Base-by-base conservation (phyloP, 108 stramenopile genomes). In the Mediolabrus comicus region DNA sequence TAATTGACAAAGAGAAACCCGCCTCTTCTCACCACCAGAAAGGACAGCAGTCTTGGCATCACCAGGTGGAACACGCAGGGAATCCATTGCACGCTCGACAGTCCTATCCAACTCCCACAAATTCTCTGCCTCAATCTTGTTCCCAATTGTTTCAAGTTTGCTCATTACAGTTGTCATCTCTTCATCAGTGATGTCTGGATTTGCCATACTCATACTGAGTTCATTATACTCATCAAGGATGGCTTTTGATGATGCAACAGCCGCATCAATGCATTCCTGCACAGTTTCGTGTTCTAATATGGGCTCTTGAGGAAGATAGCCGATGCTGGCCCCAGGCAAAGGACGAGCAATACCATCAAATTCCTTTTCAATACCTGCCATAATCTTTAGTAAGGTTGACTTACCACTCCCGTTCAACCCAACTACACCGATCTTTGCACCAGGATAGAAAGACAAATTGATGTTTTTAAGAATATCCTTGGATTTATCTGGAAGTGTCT, bases 1-100 rank as follows among this genome's bases (percentile, higher is more conserved):
- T 38, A 96, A 67, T 22, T 87, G 79, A 55, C 94, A 96, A 25
- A 98, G 81, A 16, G 95, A 91, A 6, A 97, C 94, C 28, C 98
- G 91, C 60, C 98, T 88, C 68, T 95, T 95, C 77, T 98, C 98
- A 41, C 99, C 99, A n/a, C 99, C 99, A 62, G 89, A 92, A 41
- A 98, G 79, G 10, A 83, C 84, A 14, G 65, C 77, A 8, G 86
- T 90, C 59, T 84, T 77, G 53, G 91, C 92, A 63, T 91, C 86
- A 8, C 86, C 90, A 0, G 90, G 82, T 11, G 95, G 95, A 3
- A 92, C 79, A 12, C 91, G 76, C 12, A 96, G 72, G 11, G 91
- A 81, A 34, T 90, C 91, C 90, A 87, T 86, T 12, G 95, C 92
- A 38, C 92, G 67, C n/a, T 78, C 76, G 3, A 95, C 92, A 11